phyloP scores from a whole-genome alignment of 2,329 filamentous ascomycete genomes.

The Xylaria sp. region DNA sequence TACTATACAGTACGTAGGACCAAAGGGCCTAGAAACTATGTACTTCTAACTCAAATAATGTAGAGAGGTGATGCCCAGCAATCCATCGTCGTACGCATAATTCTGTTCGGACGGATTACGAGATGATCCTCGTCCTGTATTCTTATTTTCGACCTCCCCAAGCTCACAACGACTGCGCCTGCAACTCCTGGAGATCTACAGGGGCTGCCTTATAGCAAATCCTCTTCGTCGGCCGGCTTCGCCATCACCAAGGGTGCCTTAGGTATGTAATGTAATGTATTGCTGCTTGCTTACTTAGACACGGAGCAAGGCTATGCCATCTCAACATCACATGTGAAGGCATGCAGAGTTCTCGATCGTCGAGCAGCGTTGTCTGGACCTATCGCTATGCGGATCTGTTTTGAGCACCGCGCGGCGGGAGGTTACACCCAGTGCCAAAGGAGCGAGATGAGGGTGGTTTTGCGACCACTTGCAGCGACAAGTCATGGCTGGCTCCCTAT shows the following conservation, averaged over 20 bases:
- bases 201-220: conserved; percentile 24
- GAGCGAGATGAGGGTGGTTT: conserved; percentile 38
- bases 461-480: conserved; percentile 34
- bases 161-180: conserved; percentile 13
- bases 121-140: conserved; percentile 19
- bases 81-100: background rate
- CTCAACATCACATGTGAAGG: conserved; percentile 21
- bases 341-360: conserved; percentile 18
- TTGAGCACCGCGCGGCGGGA: conserved; percentile 16
- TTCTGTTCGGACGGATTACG: conserved; percentile 10
- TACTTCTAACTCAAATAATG: background rate
- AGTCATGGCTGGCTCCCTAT: conserved; percentile 35
- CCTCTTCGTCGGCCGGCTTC: background rate
- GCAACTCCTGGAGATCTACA: conserved; percentile 20
- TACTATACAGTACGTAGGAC: conserved; percentile 5
- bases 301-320: conserved; percentile 18
- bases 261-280: too few relatives aligned
- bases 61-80: background rate
- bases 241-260: background rate
- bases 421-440: conserved; percentile 28
- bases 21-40: background rate
- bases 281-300: conserved; percentile 10
- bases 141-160: conserved; percentile 6
- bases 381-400: conserved; percentile 23
- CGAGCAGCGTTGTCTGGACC: conserved; percentile 16